A percentile compares a stretch with the other conserved stretches of the same genome.
phyloP scores from a whole-genome alignment of 352 stramenopile genomes.

The Nothophytophthora sp. region DNA sequence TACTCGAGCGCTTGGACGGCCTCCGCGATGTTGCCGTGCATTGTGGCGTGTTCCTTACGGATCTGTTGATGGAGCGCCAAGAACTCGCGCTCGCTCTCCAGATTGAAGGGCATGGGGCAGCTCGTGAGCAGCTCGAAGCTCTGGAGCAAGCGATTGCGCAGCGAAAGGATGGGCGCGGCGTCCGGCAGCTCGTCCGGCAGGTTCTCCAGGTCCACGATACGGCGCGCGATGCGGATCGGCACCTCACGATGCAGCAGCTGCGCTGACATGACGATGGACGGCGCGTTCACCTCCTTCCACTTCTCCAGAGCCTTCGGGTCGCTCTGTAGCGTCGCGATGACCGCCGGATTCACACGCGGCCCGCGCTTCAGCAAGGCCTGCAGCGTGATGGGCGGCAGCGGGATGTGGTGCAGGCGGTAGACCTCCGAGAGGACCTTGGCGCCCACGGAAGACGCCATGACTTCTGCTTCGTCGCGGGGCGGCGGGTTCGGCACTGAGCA shows the following conservation, averaged over 20 bases:
- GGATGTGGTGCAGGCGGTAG: slow-evolving; percentile 84
- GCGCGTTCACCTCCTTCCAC: slow-evolving; percentile 70
- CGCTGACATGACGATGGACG: slow-evolving; percentile 76
- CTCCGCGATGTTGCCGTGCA: slow-evolving; percentile 72
- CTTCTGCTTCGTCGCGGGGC: no score
- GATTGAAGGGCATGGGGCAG: slow-evolving; percentile 55
- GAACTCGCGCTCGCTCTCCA: slow-evolving; percentile 59
- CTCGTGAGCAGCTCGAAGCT: slow-evolving; percentile 78
- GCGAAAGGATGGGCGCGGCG: slow-evolving; percentile 54
- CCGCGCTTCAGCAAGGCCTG: slow-evolving; percentile 74
- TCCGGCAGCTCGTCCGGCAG: slow-evolving; percentile 67
- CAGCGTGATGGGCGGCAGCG: slow-evolving; percentile 78
- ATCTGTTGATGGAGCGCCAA: slow-evolving; percentile 61
- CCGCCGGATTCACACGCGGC: slow-evolving; percentile 42
- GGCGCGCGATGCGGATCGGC: slow-evolving; percentile 76
- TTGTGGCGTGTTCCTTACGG: slow-evolving; percentile 61
- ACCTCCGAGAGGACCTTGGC: slow-evolving; percentile 78
- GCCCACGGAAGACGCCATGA: slow-evolving; percentile 38
- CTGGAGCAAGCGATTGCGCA: slow-evolving; percentile 62
- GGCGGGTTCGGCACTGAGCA: no score
- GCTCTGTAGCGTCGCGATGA: slow-evolving; percentile 51
- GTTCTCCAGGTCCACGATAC: slow-evolving; percentile 86
- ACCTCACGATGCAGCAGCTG: slow-evolving; percentile 79
- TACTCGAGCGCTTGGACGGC: slow-evolving; percentile 58
- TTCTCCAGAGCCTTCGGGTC: slow-evolving; percentile 46